These are phyloP conservation scores for Stagonosporopsis cucurbitacearum DNA, from an alignment of 2,329 filamentous ascomycete genomes.

Conservation along the genomic window DNA sequence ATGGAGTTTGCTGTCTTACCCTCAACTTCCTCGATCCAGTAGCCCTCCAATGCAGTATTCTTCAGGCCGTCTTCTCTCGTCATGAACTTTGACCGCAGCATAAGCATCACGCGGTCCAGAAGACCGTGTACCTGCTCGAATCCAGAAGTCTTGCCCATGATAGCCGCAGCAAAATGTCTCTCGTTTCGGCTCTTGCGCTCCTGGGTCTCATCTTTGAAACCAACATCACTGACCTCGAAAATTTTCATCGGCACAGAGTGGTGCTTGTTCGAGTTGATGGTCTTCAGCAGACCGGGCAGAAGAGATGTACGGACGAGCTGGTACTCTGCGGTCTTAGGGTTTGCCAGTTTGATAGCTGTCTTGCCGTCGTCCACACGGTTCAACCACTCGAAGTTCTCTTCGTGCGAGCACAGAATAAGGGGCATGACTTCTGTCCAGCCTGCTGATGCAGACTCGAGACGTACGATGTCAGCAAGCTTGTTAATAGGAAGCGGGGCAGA, in stretches of 20 bases:
- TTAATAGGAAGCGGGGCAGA: conserved; percentile 89
- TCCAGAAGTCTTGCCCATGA: conserved; percentile 91
- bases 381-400: conserved; percentile 96
- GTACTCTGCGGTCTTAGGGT: conserved; percentile 92
- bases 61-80: conserved; percentile 71
- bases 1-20: conserved; percentile 54
- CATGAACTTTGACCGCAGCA: conserved; percentile 85
- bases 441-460: conserved; percentile 86
- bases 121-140: conserved; percentile 97
- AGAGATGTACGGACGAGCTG: conserved; percentile 89
- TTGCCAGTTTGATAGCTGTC: conserved; percentile 83
- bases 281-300: conserved; percentile 88
- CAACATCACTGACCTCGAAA: conserved; percentile 89
- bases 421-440: conserved; percentile 98
- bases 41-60: conserved; percentile 68
- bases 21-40: conserved; percentile 94
- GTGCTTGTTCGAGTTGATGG: conserved; percentile 89
- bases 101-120: conserved; percentile 87
- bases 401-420: conserved; percentile 93
- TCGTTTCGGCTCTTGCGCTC: conserved; percentile 91
- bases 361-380: conserved; percentile 87
- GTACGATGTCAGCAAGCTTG: conserved; percentile 91
- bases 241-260: conserved; percentile 89
- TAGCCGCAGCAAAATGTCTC: conserved; percentile 93
- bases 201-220: conserved; percentile 80